Conservation (phyloP, 1,284 basidiomycete genomes). For the Boletellus deceptivus region DNA sequence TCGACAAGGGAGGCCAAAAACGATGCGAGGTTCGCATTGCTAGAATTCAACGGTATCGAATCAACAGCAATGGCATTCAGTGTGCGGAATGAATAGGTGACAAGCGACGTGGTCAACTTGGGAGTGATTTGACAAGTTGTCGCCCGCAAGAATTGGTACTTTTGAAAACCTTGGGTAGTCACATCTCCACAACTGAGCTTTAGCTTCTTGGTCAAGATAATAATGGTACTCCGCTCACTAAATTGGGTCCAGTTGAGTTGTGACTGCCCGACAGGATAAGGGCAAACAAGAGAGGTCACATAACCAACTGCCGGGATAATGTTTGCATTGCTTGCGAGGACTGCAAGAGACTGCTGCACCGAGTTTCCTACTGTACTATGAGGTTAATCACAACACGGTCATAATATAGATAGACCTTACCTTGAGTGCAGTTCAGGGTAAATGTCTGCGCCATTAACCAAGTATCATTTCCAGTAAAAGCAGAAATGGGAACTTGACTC, state of each 20-base stretch:
- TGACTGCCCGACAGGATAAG: background rate
- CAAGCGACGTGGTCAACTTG: constrained; percentile 4
- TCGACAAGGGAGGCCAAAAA: constrained; percentile 6
- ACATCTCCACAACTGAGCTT: background rate
- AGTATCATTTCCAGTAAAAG: background rate
- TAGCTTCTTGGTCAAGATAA: background rate
- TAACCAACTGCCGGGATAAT: background rate
- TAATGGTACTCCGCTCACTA: background rate
- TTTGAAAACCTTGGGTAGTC: constrained; percentile 3
- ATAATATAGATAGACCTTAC: background rate
- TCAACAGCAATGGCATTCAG: background rate
- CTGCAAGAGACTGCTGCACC: background rate
- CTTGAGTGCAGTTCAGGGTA: background rate
- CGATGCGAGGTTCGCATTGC: constrained; percentile 4
- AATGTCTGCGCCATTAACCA: background rate
- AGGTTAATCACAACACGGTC: background rate
- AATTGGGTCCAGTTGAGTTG: background rate
- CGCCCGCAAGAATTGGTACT: constrained; percentile 4
- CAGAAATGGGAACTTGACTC: background rate
- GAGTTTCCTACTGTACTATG: background rate
- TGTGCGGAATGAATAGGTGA: background rate
- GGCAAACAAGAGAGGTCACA: constrained; percentile 11
- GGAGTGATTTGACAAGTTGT: constrained; percentile 10
- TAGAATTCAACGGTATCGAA: background rate
- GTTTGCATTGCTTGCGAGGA: background rate